These are phyloP conservation scores for Jaenimonas drosophilae DNA, from an alignment of 208 protist species.

Conservation along the genomic window DNA sequence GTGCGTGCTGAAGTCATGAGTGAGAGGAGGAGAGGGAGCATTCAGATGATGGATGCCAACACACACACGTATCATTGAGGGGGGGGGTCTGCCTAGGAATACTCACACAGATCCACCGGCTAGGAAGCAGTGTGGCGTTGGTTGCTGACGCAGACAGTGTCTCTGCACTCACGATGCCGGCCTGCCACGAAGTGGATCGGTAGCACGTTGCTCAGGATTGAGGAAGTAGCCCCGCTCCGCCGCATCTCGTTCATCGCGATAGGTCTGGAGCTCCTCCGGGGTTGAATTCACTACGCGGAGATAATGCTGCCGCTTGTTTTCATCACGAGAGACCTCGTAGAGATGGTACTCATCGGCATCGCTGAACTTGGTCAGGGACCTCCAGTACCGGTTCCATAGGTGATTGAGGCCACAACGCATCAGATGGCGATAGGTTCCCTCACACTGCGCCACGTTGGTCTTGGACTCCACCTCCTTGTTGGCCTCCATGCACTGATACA, in stretches of 20 bases:
- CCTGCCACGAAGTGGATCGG: not conserved
- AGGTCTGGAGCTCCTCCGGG: slow-evolving; percentile 21
- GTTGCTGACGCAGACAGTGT: too few relatives aligned
- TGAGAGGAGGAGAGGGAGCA: too few relatives aligned
- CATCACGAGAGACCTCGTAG: slow-evolving; percentile 67
- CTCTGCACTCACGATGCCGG: not conserved
- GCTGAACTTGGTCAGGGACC: slow-evolving; percentile 53
- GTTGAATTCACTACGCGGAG: slow-evolving; percentile 40
- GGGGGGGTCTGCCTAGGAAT: too few relatives aligned
- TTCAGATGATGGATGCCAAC: too few relatives aligned
- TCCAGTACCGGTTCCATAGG: slow-evolving; percentile 79
- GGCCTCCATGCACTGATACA: slow-evolving; percentile 49
- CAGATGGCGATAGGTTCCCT: slow-evolving; percentile 29
- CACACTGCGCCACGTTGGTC: slow-evolving; percentile 53
- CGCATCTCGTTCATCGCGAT: slow-evolving; percentile 9
- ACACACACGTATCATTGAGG: too few relatives aligned
- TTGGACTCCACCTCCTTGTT: slow-evolving; percentile 35
- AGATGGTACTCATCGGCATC: slow-evolving; percentile 68
- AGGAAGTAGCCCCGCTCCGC: slow-evolving; percentile 18
- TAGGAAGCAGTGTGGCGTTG: too few relatives aligned
- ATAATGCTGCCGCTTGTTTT: slow-evolving; percentile 71
- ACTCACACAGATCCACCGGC: too few relatives aligned
- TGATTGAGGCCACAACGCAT: slow-evolving; percentile 81
- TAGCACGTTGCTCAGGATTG: slow-evolving; percentile 7
- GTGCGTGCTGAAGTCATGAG: too few relatives aligned